Evolutionary conservation across 768 basidiomycete species (phyloP).

Genomic region (Mycena polygramma): DNA sequence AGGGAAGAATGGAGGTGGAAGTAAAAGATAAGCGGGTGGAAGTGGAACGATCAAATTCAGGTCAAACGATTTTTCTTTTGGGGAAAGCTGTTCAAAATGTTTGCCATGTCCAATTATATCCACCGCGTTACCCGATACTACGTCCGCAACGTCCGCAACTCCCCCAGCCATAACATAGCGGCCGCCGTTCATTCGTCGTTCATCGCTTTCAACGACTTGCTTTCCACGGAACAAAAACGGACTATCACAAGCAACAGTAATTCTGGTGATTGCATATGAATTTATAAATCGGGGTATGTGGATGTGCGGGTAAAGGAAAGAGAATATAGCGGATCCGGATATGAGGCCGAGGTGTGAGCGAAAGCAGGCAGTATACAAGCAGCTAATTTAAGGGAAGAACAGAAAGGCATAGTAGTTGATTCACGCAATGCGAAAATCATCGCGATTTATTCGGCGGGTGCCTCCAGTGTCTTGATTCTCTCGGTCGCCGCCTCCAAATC

Average conservation of each 20-base stretch:
- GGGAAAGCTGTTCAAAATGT: neutral
- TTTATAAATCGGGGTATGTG: constrained; percentile 38
- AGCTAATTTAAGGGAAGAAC: constrained; percentile 28
- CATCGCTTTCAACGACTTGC: neutral
- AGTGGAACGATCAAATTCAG: constrained; percentile 5
- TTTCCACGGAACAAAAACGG: neutral
- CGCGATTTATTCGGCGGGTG: constrained; percentile 36
- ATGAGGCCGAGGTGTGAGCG: constrained; percentile 10
- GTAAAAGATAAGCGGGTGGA: neutral
- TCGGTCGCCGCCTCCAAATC: constrained; percentile 67
- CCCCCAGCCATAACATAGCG: too few species aligned
- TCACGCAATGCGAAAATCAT: constrained; percentile 24
- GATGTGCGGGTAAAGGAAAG: constrained; percentile 35
- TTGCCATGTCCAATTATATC: too few species aligned
- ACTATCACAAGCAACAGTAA: constrained; percentile 24
- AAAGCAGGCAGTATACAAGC: constrained; percentile 22
- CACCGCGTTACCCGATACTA: neutral
- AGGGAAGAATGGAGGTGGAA: constrained; percentile 33
- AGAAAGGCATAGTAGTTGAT: constrained; percentile 34
- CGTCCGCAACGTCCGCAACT: neutral
- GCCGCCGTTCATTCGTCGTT: too few species aligned
- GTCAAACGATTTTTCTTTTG: constrained; percentile 1
- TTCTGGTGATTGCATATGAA: constrained; percentile 35
- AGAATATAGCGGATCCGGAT: constrained; percentile 28
- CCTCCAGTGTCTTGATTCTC: constrained; percentile 52